Evolutionary conservation across 768 basidiomycete genomes (phyloP), one percentile per base, ranked within the genome.

Genomic region (Boletus subcaerulescens): DNA sequence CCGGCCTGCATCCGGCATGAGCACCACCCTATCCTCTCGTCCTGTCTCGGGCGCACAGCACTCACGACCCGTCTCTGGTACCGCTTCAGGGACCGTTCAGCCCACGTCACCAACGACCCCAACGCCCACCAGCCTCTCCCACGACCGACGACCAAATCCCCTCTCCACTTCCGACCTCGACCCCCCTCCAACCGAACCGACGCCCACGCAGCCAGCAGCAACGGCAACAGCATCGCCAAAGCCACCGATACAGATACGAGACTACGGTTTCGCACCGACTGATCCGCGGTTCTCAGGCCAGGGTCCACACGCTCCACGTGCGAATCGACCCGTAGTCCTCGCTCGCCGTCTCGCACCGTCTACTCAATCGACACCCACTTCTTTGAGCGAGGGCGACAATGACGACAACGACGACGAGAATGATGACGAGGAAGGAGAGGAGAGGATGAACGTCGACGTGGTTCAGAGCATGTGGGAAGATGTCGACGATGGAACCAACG

Each of bases 201-300:
- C 57, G 1, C 22, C 48, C 12, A 54, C 52, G 12, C 13, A 47
- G 9, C 20, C 36, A 3, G 46, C 38, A 9, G 5, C 52, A 13
- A 42, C 32, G 11, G 7, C 52, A 13, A 42, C 33, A 5, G 4
- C 45, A 44, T 14, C 38, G 17, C 20, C 48, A 39, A 17, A 40
- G 7, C 20, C 26, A 5, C 56, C 73, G 13, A 72, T 80, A 61
- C 74, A 74, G 50, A 78, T 82, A 26, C 76, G 80, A n/a, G 80
- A 82, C 61, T 82, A 73, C 58, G 80, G 73, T 12, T 82, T 73
- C 58, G 57, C 73, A 20, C 51, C 61, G 3, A 45, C 67, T 6
- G 81, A 82, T 65, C 69, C 64, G 15, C 75, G 80, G 8, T 80
- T 80, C 62, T 58, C 63, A 7, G 79, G 79, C 10, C 57, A 58